Percentiles rank a stretch among this genome's conserved stretches.
These are phyloP conservation scores for Leccinum fibrillosum DNA, from an alignment of 768 basidiomycete genomes.

Conservation along the genomic window DNA sequence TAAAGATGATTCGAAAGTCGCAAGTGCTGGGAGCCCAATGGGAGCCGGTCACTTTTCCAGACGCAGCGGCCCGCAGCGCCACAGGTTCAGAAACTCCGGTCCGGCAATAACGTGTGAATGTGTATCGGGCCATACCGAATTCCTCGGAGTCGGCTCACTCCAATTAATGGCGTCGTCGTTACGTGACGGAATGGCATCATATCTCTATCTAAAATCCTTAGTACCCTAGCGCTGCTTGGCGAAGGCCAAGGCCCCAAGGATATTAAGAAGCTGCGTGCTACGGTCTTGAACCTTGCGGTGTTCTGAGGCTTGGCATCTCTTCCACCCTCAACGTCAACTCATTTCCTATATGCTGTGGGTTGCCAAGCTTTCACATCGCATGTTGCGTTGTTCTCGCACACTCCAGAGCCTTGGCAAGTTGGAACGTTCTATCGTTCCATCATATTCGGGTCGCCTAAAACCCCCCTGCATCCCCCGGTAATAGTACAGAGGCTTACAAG, in stretches of 20 bases:
- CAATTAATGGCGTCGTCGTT: no score
- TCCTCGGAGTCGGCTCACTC: neutral
- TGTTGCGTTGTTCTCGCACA: neutral
- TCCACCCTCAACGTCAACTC: neutral
- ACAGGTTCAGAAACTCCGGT: no score
- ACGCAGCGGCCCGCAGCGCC: no score
- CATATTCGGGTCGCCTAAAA: neutral
- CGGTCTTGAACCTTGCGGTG: no score
- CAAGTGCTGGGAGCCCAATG: no score
- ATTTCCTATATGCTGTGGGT: neutral
- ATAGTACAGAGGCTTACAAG: neutral
- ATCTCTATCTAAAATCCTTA: neutral
- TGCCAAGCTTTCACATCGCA: neutral
- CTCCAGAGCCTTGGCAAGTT: neutral
- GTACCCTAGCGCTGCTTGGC: neutral
- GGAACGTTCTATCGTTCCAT: neutral
- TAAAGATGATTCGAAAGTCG: conserved; percentile 46
- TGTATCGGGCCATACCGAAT: neutral
- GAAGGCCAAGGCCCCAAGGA: neutral
- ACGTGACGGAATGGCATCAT: no score
- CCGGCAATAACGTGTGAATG: no score
- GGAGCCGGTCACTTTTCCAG: no score
- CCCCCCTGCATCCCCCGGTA: neutral
- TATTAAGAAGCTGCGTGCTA: neutral
- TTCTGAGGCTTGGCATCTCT: neutral